These are phyloP conservation scores for Corynascus novoguineensis DNA, from an alignment of 495 filamentous ascomycete genomes.

Conservation along the genomic window DNA sequence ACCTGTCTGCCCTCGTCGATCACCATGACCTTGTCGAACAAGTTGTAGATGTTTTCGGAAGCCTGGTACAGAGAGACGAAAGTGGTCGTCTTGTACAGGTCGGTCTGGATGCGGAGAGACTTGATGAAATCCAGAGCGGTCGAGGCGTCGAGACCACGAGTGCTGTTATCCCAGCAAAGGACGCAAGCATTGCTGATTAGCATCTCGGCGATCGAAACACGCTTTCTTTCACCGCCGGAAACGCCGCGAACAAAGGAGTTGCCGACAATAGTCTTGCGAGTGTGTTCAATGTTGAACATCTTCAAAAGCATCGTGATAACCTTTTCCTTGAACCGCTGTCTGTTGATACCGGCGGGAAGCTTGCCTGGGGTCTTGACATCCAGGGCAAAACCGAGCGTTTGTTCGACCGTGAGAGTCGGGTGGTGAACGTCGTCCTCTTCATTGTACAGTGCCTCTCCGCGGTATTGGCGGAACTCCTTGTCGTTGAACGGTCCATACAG, in stretches of 20 bases:
- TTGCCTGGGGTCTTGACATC: slow-evolving; percentile 75
- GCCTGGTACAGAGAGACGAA: slow-evolving; percentile 83
- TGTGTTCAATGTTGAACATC: slow-evolving; percentile 87
- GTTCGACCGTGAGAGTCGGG: slow-evolving; percentile 73
- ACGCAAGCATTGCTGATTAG: slow-evolving; percentile 69
- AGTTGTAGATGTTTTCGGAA: slow-evolving; percentile 74
- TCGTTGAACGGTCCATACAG: slow-evolving; percentile 66
- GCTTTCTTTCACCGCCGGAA: slow-evolving; percentile 80
- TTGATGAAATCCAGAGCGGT: slow-evolving; percentile 72
- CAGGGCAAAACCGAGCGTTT: slow-evolving; percentile 79
- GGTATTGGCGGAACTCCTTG: slow-evolving; percentile 57
- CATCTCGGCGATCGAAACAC: slow-evolving; percentile 66
- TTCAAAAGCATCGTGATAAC: slow-evolving; percentile 66
- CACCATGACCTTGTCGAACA: slow-evolving; percentile 84
- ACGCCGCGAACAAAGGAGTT: slow-evolving; percentile 76
- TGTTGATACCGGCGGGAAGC: slow-evolving; percentile 58
- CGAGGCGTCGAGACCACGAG: slow-evolving; percentile 75
- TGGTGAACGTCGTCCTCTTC: slow-evolving; percentile 79
- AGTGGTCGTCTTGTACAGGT: slow-evolving; percentile 71
- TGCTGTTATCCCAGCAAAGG: slow-evolving; percentile 78
- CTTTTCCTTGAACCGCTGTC: slow-evolving; percentile 63
- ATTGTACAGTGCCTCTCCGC: slow-evolving; percentile 82
- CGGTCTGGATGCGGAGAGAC: slow-evolving; percentile 69
- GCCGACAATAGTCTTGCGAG: slow-evolving; percentile 72
- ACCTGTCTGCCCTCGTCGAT: slow-evolving; percentile 75